Base-by-base conservation (phyloP, 305 asterid species). In the Rubia peregrina region DNA sequence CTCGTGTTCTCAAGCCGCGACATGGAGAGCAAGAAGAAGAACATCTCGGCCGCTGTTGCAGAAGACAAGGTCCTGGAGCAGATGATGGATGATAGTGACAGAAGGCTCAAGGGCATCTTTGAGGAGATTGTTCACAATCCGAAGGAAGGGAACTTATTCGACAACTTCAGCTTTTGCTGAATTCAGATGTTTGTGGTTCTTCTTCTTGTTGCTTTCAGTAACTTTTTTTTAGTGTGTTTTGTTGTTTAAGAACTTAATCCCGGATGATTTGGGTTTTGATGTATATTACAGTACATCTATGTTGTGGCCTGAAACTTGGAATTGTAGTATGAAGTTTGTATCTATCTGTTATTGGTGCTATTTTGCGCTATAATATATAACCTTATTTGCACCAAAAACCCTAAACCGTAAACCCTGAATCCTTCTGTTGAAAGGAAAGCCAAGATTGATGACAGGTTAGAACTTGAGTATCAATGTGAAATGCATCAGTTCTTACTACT, bases 1-100 rank as follows among this genome's bases (percentile, higher is more conserved):
- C 62, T 84, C 80, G 73, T 91, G n/a, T 89, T 91, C 69, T 77
- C 89, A 6, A 71, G 78, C 4, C 70, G 14, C 2, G 80, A 77
- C 40, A 75, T 69, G 42, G 62, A 67, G 19, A 30, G 19, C 9
- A 41, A 14, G 55, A 57, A 17, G 65, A 14, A 43, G 0, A 42
- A 72, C 16, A 13, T 36, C 55, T 73, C 75, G 1, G 16, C 55
- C 13, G 12, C 56, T 26, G 59, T 78, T 51, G 48, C 60, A 0
- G 71, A 71, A 10, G 87, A 83, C 12, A 48, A 2, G 7, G 60
- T 81, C 14, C 71, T 83, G 16, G 84, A 77, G 3, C 65, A 75
- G 57, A 81, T 83, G 81, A 71, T 65, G 19, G 55, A 42, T 11
- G 17, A 72, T 55, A 65, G 11, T 8, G 53, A 13, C 6, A 33